These are phyloP conservation scores for Exutisphaerella laricina DNA, from an alignment of 2,329 filamentous ascomycete species.

Conservation along the genomic window DNA sequence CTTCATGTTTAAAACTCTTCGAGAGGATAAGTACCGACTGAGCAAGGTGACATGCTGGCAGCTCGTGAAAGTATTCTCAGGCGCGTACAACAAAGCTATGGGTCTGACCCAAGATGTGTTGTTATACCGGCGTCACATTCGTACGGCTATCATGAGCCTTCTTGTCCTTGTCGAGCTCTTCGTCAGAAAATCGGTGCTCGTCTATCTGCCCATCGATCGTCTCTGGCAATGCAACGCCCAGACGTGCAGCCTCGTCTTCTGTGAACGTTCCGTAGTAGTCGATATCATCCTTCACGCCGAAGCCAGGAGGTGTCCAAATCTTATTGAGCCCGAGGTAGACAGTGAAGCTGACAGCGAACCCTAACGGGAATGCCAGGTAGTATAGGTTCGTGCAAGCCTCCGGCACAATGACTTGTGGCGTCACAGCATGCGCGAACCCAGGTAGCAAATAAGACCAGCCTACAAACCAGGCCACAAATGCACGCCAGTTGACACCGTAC, in stretches of 20 bases:
- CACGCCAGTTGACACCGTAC: constrained; percentile 43
- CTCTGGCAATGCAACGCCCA: constrained; percentile 19
- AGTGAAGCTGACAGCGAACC: constrained; percentile 37
- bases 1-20: too few relatives aligned
- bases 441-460: constrained; percentile 27
- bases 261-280: constrained; percentile 35
- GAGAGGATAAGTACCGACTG: too few relatives aligned
- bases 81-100: too few relatives aligned
- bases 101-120: too few relatives aligned
- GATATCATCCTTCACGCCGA: constrained; percentile 31
- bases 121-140: constrained; percentile 4
- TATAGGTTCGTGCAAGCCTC: constrained; percentile 37
- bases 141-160: constrained; percentile 3
- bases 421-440: constrained; percentile 43
- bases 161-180: constrained; percentile 6
- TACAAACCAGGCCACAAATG: constrained; percentile 38
- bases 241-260: constrained; percentile 21
- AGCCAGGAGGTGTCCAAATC: constrained; percentile 30
- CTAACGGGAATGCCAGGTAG: constrained; percentile 40
- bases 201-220: constrained; percentile 12
- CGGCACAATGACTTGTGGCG: constrained; percentile 35
- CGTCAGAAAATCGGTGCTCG: not conserved
- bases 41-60: too few relatives aligned
- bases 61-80: too few relatives aligned
- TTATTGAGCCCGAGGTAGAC: constrained; percentile 32